phyloP scores from a whole-genome alignment of 495 filamentous ascomycete genomes.

The Aspergillus egyptiacus region DNA sequence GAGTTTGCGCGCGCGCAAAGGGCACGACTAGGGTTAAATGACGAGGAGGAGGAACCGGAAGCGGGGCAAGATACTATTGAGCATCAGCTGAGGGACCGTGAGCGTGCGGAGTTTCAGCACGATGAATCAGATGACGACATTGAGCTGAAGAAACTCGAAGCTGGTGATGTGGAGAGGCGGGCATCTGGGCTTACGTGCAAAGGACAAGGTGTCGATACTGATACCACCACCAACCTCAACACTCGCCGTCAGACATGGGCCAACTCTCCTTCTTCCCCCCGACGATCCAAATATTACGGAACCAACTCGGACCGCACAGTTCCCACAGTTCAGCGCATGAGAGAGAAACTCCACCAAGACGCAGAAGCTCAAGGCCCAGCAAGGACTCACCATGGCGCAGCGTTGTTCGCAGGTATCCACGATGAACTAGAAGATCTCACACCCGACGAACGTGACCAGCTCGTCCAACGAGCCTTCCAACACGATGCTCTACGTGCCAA shows the following conservation, averaged over 20 bases:
- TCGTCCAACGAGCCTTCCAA: slow-evolving; percentile 85
- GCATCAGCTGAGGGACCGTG: slow-evolving; percentile 40
- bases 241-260: slow-evolving; percentile 36
- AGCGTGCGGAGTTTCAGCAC: slow-evolving; percentile 30
- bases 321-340: slow-evolving; percentile 29
- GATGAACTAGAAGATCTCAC: slow-evolving; percentile 94
- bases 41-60: slow-evolving; percentile 12
- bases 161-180: neutral
- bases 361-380: slow-evolving; percentile 59
- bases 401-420: slow-evolving; percentile 77
- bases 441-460: slow-evolving; percentile 79
- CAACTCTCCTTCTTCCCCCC: slow-evolving; percentile 31
- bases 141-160: slow-evolving; percentile 54
- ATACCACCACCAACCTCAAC: slow-evolving; percentile 15
- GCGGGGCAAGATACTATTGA: slow-evolving; percentile 33
- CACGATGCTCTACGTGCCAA: slow-evolving; percentile 83
- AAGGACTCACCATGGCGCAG: slow-evolving; percentile 56
- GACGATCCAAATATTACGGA: slow-evolving; percentile 40
- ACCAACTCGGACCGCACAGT: slow-evolving; percentile 26
- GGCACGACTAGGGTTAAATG: slow-evolving; percentile 43
- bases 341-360: slow-evolving; percentile 41
- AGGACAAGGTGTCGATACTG: slow-evolving; percentile 12
- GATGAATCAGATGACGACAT: slow-evolving; percentile 46
- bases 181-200: slow-evolving; percentile 16
- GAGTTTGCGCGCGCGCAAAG: slow-evolving; percentile 77